phyloP scores from a whole-genome alignment of 2,329 filamentous ascomycete species.

The Alternaria metachromatica region DNA sequence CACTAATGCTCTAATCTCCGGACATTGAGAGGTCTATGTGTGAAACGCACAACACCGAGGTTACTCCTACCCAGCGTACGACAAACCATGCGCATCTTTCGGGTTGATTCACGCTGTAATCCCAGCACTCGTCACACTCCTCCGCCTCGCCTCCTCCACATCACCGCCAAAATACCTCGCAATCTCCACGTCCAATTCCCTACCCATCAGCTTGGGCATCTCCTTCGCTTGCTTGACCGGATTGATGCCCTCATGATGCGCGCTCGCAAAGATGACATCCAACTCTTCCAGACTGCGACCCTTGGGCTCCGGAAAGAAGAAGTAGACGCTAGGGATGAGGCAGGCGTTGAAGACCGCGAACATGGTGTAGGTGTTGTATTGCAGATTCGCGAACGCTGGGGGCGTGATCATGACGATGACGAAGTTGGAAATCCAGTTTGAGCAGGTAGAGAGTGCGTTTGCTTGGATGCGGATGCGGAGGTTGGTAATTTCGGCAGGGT shows the following conservation, averaged over 20 bases:
- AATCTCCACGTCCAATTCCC: constrained; percentile 11
- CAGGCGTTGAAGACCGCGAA: constrained; percentile 60
- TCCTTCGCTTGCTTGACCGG: constrained; percentile 9
- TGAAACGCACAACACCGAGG: neutral
- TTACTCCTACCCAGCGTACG: neutral
- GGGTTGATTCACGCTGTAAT: neutral
- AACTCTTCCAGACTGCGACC: constrained; percentile 57
- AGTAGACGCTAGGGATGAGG: constrained; percentile 61
- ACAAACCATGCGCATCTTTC: neutral
- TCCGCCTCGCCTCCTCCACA: constrained; percentile 15
- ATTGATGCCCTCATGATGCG: constrained; percentile 7
- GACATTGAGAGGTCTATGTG: neutral
- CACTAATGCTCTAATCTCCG: neutral
- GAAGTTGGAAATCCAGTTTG: constrained; percentile 54
- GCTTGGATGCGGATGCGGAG: constrained; percentile 73
- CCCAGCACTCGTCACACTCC: neutral
- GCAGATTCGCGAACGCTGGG: constrained; percentile 61
- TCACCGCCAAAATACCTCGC: constrained; percentile 13
- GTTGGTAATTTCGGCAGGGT: constrained; percentile 75
- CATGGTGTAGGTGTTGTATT: constrained; percentile 60
- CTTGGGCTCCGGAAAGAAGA: constrained; percentile 62
- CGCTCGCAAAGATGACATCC: constrained; percentile 52
- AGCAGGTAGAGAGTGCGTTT: constrained; percentile 58
- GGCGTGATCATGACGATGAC: constrained; percentile 69
- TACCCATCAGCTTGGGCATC: constrained; percentile 12